Percentiles rank a stretch among this genome's conserved stretches.
phyloP scores from a whole-genome alignment of 164 flowering plant species.

The Malania oleifera region DNA sequence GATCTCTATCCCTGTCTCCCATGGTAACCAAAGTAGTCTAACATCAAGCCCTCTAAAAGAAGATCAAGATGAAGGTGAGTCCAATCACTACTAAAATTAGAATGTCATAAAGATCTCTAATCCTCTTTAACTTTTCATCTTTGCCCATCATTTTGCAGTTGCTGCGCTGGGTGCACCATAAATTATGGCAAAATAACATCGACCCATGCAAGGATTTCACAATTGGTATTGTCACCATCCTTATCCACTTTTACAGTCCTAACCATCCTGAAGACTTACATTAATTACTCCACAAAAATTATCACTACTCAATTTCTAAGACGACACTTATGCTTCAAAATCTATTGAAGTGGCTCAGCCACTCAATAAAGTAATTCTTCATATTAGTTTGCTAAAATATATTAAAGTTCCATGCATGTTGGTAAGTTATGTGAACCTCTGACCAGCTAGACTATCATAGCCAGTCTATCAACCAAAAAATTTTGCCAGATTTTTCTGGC shows the following conservation, averaged over 20 bases:
- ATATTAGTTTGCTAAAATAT: neutral
- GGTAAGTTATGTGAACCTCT: neutral
- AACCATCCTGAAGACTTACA: neutral
- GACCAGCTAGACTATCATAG: neutral
- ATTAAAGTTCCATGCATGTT: neutral
- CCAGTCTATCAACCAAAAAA: neutral
- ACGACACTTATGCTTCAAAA: neutral
- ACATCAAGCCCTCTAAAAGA: conserved; percentile 12
- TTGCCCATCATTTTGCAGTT: conserved; percentile 25
- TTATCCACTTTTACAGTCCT: neutral
- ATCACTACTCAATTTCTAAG: neutral
- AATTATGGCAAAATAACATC: conserved; percentile 18
- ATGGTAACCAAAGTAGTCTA: conserved; percentile 13
- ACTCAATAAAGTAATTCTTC: neutral
- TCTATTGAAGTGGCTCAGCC: neutral
- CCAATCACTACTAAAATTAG: conserved; percentile 6
- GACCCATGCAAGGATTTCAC: conserved; percentile 30
- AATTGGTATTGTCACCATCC: conserved; percentile 20
- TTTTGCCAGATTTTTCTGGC: neutral
- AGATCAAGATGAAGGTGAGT: conserved; percentile 48
- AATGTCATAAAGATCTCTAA: conserved; percentile 1
- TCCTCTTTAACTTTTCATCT: conserved; percentile 7
- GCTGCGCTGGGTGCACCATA: conserved; percentile 38
- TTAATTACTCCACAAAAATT: neutral
- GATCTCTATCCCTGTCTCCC: conserved; percentile 5